Conservation (phyloP, 768 basidiomycete species). For the Agrocybe chaxingu region DNA sequence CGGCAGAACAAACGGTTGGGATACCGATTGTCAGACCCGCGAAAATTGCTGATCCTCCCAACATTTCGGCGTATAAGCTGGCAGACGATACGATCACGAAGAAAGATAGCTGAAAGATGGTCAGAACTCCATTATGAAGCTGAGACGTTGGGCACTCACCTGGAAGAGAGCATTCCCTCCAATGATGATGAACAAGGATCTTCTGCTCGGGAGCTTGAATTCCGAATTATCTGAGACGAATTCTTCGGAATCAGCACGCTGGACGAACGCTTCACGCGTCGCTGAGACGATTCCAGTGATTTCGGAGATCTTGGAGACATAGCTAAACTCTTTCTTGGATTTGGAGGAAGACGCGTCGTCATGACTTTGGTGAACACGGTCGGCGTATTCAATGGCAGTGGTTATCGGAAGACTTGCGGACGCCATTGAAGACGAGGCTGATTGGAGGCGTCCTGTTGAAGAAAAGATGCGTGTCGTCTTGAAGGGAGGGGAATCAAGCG, state of each 20-base stretch:
- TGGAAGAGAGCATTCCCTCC: constrained; percentile 28
- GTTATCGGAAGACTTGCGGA: constrained; percentile 6
- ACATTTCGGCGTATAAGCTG: constrained; percentile 54
- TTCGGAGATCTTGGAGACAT: constrained; percentile 13
- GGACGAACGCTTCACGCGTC: constrained; percentile 9
- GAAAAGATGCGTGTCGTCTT: no score
- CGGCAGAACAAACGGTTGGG: constrained; percentile 54
- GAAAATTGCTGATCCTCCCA: constrained; percentile 67
- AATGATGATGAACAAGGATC: constrained; percentile 24
- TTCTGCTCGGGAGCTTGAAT: constrained; percentile 23
- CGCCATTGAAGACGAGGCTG: no score
- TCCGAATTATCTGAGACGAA: constrained; percentile 15
- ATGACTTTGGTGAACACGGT: neutral
- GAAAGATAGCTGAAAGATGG: constrained; percentile 48
- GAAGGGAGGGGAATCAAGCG: no score
- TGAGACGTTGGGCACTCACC: constrained; percentile 61
- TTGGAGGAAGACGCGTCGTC: neutral
- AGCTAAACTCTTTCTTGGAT: constrained; percentile 4
- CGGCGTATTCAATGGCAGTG: constrained; percentile 15
- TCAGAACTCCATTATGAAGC: constrained; percentile 17
- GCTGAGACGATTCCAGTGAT: constrained; percentile 11
- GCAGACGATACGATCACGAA: constrained; percentile 70
- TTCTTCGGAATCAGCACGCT: constrained; percentile 10
- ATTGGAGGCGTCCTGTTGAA: no score
- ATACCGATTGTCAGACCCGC: constrained; percentile 50